A percentile compares a stretch with the other conserved stretches of the same genome.
phyloP scores from a whole-genome alignment of 2,329 filamentous ascomycete genomes.

The Cyphellophora attinorum region DNA sequence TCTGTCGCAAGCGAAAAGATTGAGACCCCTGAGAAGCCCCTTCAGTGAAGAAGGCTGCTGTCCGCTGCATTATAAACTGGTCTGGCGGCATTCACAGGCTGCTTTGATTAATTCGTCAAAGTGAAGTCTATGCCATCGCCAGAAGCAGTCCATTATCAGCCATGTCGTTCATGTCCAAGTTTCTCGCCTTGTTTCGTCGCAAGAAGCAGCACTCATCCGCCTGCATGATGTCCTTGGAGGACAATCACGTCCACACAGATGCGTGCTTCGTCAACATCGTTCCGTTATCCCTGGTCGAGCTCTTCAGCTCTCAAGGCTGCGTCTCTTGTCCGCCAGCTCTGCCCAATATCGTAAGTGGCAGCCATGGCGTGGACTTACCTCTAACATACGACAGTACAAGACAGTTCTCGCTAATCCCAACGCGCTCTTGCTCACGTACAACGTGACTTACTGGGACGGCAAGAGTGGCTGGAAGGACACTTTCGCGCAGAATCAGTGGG shows the following conservation, averaged over 20 bases:
- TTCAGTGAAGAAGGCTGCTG: too few species aligned
- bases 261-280: conserved; percentile 14
- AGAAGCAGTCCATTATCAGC: too few species aligned
- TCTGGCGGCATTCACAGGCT: too few species aligned
- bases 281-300: conserved; percentile 13
- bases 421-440: conserved; percentile 13
- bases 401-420: conserved; percentile 11
- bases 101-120: too few species aligned
- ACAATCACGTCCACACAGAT: conserved; percentile 12
- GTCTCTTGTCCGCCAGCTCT: conserved; percentile 13
- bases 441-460: conserved; percentile 14
- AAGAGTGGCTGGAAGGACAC: conserved; percentile 13
- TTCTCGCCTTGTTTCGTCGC: conserved; percentile 11
- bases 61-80: too few species aligned
- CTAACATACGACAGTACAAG: too few species aligned
- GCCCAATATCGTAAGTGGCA: conserved; percentile 10
- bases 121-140: too few species aligned
- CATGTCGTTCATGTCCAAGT: conserved; percentile 11
- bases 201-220: conserved; percentile 9
- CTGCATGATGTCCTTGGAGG: conserved; percentile 11
- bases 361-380: too few species aligned
- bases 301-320: conserved; percentile 15
- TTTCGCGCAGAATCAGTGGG: conserved; percentile 11
- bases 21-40: too few species aligned
- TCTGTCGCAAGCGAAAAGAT: too few species aligned